A percentile compares a stretch with the other conserved stretches of the same genome.
Conservation (phyloP, 768 basidiomycete genomes). For the Suillus placidus region DNA sequence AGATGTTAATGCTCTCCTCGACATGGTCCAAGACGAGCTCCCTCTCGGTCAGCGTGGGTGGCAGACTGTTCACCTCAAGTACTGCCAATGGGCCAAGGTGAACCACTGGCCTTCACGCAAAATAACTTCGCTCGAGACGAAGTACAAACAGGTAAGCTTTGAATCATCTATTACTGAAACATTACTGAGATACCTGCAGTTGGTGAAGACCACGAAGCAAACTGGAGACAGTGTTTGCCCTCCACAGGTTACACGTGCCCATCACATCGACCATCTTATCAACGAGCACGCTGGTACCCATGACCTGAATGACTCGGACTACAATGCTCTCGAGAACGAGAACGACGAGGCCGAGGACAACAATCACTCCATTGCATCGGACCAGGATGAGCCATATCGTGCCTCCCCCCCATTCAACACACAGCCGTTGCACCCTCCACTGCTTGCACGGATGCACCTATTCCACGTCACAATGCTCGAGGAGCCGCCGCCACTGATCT, state of each 20-base stretch:
- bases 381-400: too few species aligned
- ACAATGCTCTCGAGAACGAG: too few species aligned
- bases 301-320: constrained; percentile 25
- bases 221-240: constrained; percentile 29
- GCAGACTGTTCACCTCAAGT: constrained; percentile 1
- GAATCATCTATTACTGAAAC: not conserved
- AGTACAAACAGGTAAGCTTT: constrained; percentile 26
- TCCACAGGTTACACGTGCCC: constrained; percentile 23
- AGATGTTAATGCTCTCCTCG: not conserved
- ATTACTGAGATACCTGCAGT: constrained; percentile 6
- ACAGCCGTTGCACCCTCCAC: too few species aligned
- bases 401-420: too few species aligned
- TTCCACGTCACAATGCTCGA: too few species aligned
- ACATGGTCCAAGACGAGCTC: too few species aligned
- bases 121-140: constrained; percentile 20
- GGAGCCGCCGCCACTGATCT: too few species aligned
- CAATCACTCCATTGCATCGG: too few species aligned
- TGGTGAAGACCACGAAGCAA: constrained; percentile 29
- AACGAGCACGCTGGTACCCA: constrained; percentile 23
- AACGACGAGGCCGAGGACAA: too few species aligned
- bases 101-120: not conserved
- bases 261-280: constrained; percentile 31
- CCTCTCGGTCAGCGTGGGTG: constrained; percentile 6
- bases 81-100: constrained; percentile 8
- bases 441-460: too few species aligned